Percentiles rank a stretch among this genome's conserved stretches.
Evolutionary conservation across 202 grass and related monocot genomes (phyloP).

Genomic region (Schoenoplectus triqueter): DNA sequence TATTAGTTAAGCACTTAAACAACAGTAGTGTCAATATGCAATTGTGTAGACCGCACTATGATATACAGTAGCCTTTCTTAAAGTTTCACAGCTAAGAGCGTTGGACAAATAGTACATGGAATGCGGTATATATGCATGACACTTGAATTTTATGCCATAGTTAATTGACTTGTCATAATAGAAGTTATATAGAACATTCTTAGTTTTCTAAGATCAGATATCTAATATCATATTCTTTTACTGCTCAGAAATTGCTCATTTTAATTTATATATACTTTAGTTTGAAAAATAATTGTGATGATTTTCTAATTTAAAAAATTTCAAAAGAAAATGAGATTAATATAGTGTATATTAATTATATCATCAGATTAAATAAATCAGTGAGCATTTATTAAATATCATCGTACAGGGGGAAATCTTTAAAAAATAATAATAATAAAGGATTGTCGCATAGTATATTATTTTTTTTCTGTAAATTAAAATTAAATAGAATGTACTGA

Average conservation of each 20-base stretch:
- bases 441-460: too few species aligned
- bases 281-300: not conserved
- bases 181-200: not conserved
- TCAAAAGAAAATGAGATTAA: not conserved
- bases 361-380: not conserved
- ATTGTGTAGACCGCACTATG: not conserved
- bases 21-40: not conserved
- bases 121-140: not conserved
- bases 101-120: not conserved
- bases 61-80: conserved; percentile 17
- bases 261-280: not conserved
- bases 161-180: not conserved
- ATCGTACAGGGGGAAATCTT: not conserved
- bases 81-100: not conserved
- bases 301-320: not conserved
- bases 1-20: not conserved
- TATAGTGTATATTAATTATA: not conserved
- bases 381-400: not conserved
- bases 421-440: too few species aligned
- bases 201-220: not conserved
- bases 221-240: not conserved
- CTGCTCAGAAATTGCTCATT: not conserved
- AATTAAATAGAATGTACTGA: too few species aligned
- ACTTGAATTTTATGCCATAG: not conserved
- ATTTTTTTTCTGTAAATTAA: too few species aligned